Base-by-base conservation (phyloP, 2,329 filamentous ascomycete genomes). In the Laburnicola sp. region DNA sequence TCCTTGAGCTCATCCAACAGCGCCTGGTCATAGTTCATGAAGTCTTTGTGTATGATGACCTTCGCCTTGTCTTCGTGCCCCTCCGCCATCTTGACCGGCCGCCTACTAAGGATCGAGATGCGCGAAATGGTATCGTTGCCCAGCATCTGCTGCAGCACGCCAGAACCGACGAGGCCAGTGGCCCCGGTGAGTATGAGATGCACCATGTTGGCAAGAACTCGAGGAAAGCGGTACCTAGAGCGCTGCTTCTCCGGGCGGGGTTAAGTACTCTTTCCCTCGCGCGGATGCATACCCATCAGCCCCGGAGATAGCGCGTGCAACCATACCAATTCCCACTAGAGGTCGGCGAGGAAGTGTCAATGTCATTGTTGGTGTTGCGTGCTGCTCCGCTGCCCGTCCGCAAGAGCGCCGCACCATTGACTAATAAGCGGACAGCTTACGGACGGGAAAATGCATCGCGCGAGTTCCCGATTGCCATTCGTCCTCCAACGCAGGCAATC, bases 31-130 rank as follows among this genome's bases (percentile, higher is more conserved):
- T 89, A 91, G 1, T 68, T 75, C 9, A 74, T 70, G 63, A 88
- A 91, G 68, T 91, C 85, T 11, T 80, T 77, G 64, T 91, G 86
- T 16, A 86, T 74, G 55, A 91, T 85, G 48, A 90, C 83, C 23
- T 82, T 80, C 51, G 85, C 78, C 54, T 86, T 83, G 16, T 61
- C 58, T 0, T 78, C 78, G 55, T 88, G 81, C 9, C 73, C 73
- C 22, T 86, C 81, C 16, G 81, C 83, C 76, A 87, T 82, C 2
- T 79, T 75, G 1, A 91, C 83, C 0, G 86, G 84, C 8, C 83
- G 77, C 10, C 88, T 80, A 54, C 80, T 84, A 42, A 91, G 78
- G 60, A 92, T 83, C 22, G 85, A 86, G 63, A 91, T 82, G 60
- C 83, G 84, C 42, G 80, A 82, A 50, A 90, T 75, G 32, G 78